A percentile compares a stretch with the other conserved stretches of the same genome.
These are phyloP conservation scores for Neurospora sp. DNA, from an alignment of 495 filamentous ascomycete species.

Conservation along the genomic window DNA sequence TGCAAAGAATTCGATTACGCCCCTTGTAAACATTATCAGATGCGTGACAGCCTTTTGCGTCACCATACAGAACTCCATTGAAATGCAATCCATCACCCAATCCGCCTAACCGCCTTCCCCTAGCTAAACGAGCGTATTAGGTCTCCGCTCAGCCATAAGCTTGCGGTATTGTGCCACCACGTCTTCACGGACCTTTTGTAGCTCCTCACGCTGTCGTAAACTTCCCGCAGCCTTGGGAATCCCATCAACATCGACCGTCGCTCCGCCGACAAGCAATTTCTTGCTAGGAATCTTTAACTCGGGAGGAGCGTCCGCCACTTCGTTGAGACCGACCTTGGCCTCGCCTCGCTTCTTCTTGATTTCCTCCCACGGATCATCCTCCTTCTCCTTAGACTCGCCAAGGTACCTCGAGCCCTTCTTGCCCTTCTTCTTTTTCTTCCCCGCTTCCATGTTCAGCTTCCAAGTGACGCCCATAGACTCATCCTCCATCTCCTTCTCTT, in stretches of 20 bases:
- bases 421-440: constrained; percentile 44
- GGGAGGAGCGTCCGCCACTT: constrained; percentile 75
- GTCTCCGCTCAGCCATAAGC: constrained; percentile 62
- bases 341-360: constrained; percentile 51
- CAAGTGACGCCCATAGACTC: constrained; percentile 43
- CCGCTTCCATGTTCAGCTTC: constrained; percentile 38
- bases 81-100: neutral
- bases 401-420: constrained; percentile 33
- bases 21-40: neutral
- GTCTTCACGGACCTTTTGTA: constrained; percentile 60
- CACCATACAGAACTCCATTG: neutral
- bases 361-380: constrained; percentile 71
- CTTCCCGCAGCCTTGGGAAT: constrained; percentile 71
- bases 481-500: constrained; percentile 53
- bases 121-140: neutral
- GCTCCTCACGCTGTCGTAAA: constrained; percentile 69
- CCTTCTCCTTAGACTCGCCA: constrained; percentile 26
- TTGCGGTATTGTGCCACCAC: constrained; percentile 75
- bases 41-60: neutral
- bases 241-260: constrained; percentile 59
- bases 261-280: constrained; percentile 62
- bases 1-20: neutral
- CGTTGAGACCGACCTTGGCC: constrained; percentile 54
- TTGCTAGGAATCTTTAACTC: constrained; percentile 53
- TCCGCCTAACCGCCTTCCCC: neutral